Percentiles rank a stretch among this genome's conserved stretches.
These are phyloP conservation scores for Torulaspora quercuum DNA, from an alignment of 805 yeast species.

Conservation along the genomic window DNA sequence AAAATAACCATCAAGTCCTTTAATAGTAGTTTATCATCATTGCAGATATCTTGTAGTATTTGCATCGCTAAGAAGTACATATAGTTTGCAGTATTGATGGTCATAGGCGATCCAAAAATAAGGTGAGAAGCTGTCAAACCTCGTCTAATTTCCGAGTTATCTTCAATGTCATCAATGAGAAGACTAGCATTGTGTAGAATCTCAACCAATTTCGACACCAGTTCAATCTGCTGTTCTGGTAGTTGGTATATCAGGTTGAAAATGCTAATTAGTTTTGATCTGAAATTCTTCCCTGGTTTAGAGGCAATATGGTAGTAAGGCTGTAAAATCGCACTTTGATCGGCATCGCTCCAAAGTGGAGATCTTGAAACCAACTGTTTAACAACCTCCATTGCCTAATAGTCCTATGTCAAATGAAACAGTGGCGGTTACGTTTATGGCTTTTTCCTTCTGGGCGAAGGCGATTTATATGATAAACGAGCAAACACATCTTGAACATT, in stretches of 20 bases:
- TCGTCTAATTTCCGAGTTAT: slow-evolving; percentile 62
- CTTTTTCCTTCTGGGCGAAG: too few species aligned
- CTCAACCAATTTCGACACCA: slow-evolving; percentile 50
- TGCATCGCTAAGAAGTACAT: slow-evolving; percentile 74
- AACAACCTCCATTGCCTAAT: slow-evolving; percentile 11
- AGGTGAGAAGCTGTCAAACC: slow-evolving; percentile 79
- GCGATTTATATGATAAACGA: background rate
- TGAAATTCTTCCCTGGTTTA: slow-evolving; percentile 55
- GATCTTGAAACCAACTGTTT: slow-evolving; percentile 13
- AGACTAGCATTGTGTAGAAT: slow-evolving; percentile 64
- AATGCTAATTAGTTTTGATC: slow-evolving; percentile 46
- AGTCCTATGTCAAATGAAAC: background rate
- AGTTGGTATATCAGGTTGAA: slow-evolving; percentile 53
- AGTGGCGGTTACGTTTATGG: slow-evolving; percentile 4
- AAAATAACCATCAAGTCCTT: slow-evolving; percentile 42
- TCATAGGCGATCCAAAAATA: slow-evolving; percentile 71
- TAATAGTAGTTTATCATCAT: slow-evolving; percentile 19
- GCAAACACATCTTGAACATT: too few species aligned
- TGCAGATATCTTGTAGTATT: slow-evolving; percentile 40
- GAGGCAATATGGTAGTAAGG: slow-evolving; percentile 52
- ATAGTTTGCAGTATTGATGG: slow-evolving; percentile 79
- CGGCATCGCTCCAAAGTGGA: slow-evolving; percentile 32
- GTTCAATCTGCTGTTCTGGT: slow-evolving; percentile 37
- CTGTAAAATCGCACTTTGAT: slow-evolving; percentile 33
- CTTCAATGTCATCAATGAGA: slow-evolving; percentile 87